Percentiles rank a stretch among this genome's conserved stretches.
These are phyloP conservation scores for Chrysoporthe cubensis DNA, from an alignment of 2,329 filamentous ascomycete species.

Conservation along the genomic window DNA sequence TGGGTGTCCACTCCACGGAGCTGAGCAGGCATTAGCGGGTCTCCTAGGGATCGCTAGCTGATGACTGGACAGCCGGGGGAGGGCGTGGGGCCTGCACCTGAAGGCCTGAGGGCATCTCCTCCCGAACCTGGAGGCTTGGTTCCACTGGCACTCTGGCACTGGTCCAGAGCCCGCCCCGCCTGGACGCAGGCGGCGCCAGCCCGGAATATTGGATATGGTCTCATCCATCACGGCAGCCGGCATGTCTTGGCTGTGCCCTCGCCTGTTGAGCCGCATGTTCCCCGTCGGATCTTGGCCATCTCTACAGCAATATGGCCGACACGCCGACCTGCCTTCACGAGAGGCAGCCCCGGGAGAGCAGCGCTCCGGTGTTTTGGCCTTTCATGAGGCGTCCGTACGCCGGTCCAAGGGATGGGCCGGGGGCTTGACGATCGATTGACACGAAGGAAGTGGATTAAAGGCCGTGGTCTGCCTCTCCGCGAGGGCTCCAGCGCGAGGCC, in stretches of 20 bases:
- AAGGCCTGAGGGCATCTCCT: slow-evolving; percentile 15
- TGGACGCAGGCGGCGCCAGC: background rate
- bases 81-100: background rate
- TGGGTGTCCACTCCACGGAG: slow-evolving; percentile 1
- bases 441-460: slow-evolving; percentile 28
- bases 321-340: background rate
- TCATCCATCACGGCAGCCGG: background rate
- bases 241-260: background rate
- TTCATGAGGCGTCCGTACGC: background rate
- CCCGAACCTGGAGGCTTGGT: background rate
- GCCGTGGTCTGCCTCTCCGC: slow-evolving; percentile 4
- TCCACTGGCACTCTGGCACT: background rate
- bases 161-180: slow-evolving; percentile 6
- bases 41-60: slow-evolving; percentile 23
- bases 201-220: slow-evolving; percentile 15
- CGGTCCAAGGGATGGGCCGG: background rate
- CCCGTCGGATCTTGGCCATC: no score
- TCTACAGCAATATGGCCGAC: background rate
- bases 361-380: background rate
- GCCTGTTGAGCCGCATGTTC: background rate
- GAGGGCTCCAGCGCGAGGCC: slow-evolving; percentile 10
- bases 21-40: slow-evolving; percentile 15
- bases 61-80: slow-evolving; percentile 3
- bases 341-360: background rate
- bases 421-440: background rate